Evolutionary conservation across 78 protist genomes (phyloP).

Genomic region (Cavenderia fasciculata): DNA sequence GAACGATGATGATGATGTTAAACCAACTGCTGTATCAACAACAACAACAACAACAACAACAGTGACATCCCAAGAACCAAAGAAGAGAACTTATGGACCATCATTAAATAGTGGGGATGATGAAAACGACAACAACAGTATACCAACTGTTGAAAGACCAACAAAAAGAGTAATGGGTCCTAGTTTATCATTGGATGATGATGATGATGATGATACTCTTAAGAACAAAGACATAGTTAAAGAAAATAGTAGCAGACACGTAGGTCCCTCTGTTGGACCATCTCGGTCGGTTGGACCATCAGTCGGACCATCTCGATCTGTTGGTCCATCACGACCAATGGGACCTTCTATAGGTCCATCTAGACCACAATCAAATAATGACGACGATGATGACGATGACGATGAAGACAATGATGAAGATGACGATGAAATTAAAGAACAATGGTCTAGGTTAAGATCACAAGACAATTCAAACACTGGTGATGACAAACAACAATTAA

Average conservation of each 20-base stretch:
- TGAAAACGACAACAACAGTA: too few species aligned
- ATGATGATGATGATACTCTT: neutral
- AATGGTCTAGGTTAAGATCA: constrained; percentile 24
- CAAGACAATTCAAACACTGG: neutral
- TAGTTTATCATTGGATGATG: constrained; percentile 20
- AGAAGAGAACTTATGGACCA: neutral
- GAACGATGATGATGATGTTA: neutral
- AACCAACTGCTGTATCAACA: neutral
- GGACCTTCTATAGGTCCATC: neutral
- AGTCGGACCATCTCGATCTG: neutral
- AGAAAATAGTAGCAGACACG: too few species aligned
- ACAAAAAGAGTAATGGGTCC: neutral
- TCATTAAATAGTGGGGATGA: neutral
- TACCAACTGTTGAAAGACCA: too few species aligned
- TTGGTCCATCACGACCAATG: neutral
- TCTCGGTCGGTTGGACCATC: too few species aligned
- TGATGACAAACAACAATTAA: neutral
- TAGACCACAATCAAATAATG: constrained; percentile 4
- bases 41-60: neutral
- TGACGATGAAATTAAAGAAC: neutral
- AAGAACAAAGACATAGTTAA: neutral
- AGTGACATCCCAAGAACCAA: neutral
- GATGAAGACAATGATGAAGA: constrained; percentile 20
- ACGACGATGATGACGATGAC: constrained; percentile 8
- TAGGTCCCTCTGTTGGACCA: too few species aligned